phyloP scores from a whole-genome alignment of 164 flowering plant genomes.

The Annona cherimola region DNA sequence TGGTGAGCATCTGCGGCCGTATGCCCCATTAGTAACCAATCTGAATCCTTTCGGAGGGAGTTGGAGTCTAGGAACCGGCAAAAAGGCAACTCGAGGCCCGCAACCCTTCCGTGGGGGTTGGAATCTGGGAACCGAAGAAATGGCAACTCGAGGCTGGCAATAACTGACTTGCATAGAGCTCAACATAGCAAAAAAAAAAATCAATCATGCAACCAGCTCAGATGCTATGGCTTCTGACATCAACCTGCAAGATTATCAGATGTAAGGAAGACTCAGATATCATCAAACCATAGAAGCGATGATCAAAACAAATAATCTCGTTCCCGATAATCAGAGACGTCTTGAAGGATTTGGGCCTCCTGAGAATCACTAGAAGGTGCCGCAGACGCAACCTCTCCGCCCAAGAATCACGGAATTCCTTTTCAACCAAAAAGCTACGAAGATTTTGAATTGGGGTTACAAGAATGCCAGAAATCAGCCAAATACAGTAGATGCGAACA shows the following conservation, averaged over 20 bases:
- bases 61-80: slow-evolving; percentile 5
- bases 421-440: too few relatives aligned
- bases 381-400: too few relatives aligned
- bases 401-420: too few relatives aligned
- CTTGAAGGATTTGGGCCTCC: too few relatives aligned
- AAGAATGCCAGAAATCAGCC: too few relatives aligned
- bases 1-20: slow-evolving; percentile 18
- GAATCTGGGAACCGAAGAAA: neutral
- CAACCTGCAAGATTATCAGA: neutral
- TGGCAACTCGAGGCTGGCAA: slow-evolving; percentile 10
- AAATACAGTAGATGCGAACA: too few relatives aligned
- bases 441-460: too few relatives aligned
- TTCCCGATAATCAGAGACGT: too few relatives aligned
- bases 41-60: slow-evolving; percentile 10
- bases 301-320: too few relatives aligned
- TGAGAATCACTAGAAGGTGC: too few relatives aligned
- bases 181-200: slow-evolving; percentile 25
- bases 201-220: neutral
- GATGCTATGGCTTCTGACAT: neutral
- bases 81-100: slow-evolving; percentile 3
- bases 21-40: slow-evolving; percentile 14
- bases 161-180: slow-evolving; percentile 31
- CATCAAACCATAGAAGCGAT: too few relatives aligned
- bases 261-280: neutral
- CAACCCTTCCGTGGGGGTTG: neutral